A percentile compares a stretch with the other conserved stretches of the same genome.
phyloP scores from a whole-genome alignment of 176 grass and related monocot genomes.

The Elymus sibiricus region DNA sequence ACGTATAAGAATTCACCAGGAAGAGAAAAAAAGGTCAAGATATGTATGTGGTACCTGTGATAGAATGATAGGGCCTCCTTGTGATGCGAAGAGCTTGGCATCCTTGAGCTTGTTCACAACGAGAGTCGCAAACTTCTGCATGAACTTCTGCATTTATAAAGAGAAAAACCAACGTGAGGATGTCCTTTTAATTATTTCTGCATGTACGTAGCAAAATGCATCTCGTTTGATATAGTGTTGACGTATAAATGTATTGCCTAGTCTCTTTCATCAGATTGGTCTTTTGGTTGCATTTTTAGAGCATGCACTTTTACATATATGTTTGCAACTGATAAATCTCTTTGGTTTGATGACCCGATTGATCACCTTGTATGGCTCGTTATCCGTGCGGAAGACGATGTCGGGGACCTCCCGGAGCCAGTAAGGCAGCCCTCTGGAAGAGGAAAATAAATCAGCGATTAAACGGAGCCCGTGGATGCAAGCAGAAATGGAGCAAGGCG shows the following conservation, averaged over 20 bases:
- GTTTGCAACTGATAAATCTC: background rate
- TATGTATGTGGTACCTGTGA: constrained; percentile 52
- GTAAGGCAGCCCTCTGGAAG: constrained; percentile 66
- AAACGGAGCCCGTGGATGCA: background rate
- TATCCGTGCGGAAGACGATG: constrained; percentile 69
- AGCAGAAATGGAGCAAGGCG: background rate
- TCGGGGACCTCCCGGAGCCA: constrained; percentile 71
- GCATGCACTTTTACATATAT: no score
- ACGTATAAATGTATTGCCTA: no score
- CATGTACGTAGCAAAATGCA: background rate
- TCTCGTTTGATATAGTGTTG: no score
- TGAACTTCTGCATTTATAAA: constrained; percentile 38
- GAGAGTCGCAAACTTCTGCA: constrained; percentile 60
- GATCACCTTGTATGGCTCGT: constrained; percentile 77
- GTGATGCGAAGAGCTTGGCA: constrained; percentile 68
- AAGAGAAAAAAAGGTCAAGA: background rate
- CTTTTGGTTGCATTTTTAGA: no score
- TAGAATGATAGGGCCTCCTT: constrained; percentile 89
- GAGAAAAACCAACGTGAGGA: background rate
- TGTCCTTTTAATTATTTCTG: no score
- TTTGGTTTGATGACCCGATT: background rate
- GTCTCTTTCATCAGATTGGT: no score
- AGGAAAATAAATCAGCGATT: background rate
- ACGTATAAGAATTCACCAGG: background rate
- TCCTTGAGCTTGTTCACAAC: constrained; percentile 63